A percentile compares a stretch with the other conserved stretches of the same genome.
Evolutionary conservation across 345 rosid species (phyloP).

Genomic region (Camelina sativa): DNA sequence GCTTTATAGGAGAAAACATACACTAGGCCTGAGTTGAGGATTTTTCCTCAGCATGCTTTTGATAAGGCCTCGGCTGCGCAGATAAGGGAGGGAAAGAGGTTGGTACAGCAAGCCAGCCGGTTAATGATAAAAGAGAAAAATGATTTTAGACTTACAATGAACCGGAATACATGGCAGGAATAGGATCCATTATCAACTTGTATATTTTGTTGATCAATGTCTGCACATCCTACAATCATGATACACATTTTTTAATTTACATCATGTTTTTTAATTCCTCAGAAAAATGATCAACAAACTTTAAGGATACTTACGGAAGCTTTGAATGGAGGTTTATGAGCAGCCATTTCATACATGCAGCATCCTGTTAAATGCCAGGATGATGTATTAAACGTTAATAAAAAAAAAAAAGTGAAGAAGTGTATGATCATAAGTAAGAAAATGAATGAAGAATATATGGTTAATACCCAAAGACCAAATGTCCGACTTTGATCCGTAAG

Average conservation of each 20-base stretch:
- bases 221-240: slow-evolving; percentile 76
- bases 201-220: slow-evolving; percentile 92
- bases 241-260: background rate
- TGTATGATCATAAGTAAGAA: background rate
- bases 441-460: slow-evolving; percentile 16
- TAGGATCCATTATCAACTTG: slow-evolving; percentile 82
- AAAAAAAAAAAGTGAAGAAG: slow-evolving; percentile 28
- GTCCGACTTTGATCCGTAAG: slow-evolving; percentile 97
- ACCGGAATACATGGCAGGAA: slow-evolving; percentile 86
- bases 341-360: slow-evolving; percentile 92
- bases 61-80: slow-evolving; percentile 85
- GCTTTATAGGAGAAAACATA: slow-evolving; percentile 42
- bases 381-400: slow-evolving; percentile 5
- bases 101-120: background rate
- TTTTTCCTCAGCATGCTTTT: slow-evolving; percentile 97
- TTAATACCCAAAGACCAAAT: slow-evolving; percentile 91
- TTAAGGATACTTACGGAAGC: slow-evolving; percentile 74
- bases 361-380: slow-evolving; percentile 71
- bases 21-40: slow-evolving; percentile 93
- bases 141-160: slow-evolving; percentile 65
- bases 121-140: slow-evolving; percentile 1
- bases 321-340: slow-evolving; percentile 90
- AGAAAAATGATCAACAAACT: background rate
- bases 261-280: background rate
- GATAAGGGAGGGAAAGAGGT: slow-evolving; percentile 20